Evolutionary conservation across 1,284 basidiomycete species (phyloP).

Genomic region (Papiliotrema flavescens): DNA sequence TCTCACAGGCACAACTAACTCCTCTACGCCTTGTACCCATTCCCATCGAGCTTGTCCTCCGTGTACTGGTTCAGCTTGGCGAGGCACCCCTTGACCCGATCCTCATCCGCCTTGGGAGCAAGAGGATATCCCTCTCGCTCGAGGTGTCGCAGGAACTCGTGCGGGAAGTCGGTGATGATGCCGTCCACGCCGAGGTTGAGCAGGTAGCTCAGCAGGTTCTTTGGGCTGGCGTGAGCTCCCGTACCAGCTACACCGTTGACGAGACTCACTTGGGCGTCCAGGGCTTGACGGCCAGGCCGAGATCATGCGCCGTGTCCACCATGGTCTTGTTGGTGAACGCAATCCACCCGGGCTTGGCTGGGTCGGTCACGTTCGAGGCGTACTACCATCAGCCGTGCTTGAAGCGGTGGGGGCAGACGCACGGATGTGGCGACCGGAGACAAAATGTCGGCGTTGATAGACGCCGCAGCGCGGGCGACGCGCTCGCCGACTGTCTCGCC

Average conservation of each 20-base stretch:
- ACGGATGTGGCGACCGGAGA: constrained; percentile 57
- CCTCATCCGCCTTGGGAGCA: constrained; percentile 19
- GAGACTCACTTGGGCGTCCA: constrained; percentile 60
- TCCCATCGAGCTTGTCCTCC: constrained; percentile 4
- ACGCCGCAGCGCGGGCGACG: constrained; percentile 59
- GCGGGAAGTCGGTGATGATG: constrained; percentile 37
- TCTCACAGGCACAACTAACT: no score
- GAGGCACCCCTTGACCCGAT: constrained; percentile 25
- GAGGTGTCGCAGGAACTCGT: constrained; percentile 20
- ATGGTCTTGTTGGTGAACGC: constrained; percentile 64
- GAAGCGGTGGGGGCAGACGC: neutral
- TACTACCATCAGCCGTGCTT: constrained; percentile 16
- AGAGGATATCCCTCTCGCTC: constrained; percentile 22
- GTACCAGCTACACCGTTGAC: constrained; percentile 6
- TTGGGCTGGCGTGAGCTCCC: constrained; percentile 52
- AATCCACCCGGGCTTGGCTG: constrained; percentile 53
- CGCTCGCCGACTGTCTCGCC: constrained; percentile 27
- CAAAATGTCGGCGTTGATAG: constrained; percentile 63
- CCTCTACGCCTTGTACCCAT: constrained; percentile 8
- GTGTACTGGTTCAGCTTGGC: constrained; percentile 25
- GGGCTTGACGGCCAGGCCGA: constrained; percentile 63
- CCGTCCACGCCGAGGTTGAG: constrained; percentile 63
- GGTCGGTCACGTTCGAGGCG: constrained; percentile 49
- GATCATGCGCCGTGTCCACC: constrained; percentile 62
- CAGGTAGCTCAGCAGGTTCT: constrained; percentile 61